phyloP scores from a whole-genome alignment of 306 rosid species.

The Cyamopsis tetragonoloba region DNA sequence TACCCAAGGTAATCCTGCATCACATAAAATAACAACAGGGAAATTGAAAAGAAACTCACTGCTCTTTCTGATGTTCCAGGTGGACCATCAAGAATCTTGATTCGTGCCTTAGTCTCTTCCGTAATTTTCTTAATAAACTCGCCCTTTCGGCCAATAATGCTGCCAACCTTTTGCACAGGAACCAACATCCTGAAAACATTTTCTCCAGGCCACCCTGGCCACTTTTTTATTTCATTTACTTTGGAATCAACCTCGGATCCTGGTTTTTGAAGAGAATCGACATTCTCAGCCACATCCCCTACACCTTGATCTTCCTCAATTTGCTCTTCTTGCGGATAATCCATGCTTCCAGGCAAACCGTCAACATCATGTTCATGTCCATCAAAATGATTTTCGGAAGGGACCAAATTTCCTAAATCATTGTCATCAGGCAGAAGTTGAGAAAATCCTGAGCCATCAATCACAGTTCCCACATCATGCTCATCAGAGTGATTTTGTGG shows the following conservation, averaged over 20 bases:
- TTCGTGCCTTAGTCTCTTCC: constrained; percentile 78
- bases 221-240: constrained; percentile 58
- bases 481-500: constrained; percentile 22
- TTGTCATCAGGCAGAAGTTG: constrained; percentile 18
- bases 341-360: constrained; percentile 14
- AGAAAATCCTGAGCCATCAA: constrained; percentile 19
- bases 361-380: constrained; percentile 21
- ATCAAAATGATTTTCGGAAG: constrained; percentile 17
- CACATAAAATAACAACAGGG: neutral
- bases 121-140: constrained; percentile 74
- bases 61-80: constrained; percentile 88
- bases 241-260: constrained; percentile 30
- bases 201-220: constrained; percentile 98
- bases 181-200: constrained; percentile 86
- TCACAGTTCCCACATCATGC: constrained; percentile 23
- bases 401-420: constrained; percentile 13
- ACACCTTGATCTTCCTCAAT: constrained; percentile 33
- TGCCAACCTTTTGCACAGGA: constrained; percentile 75
- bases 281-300: constrained; percentile 21
- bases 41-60: constrained; percentile 55
- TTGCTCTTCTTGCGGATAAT: constrained; percentile 22
- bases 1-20: neutral
- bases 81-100: constrained; percentile 81
- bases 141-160: constrained; percentile 92
- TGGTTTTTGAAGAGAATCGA: constrained; percentile 14